A percentile compares a stretch with the other conserved stretches of the same genome.
phyloP scores from a whole-genome alignment of 2,329 filamentous ascomycete species.

The Didymella segeticola region DNA sequence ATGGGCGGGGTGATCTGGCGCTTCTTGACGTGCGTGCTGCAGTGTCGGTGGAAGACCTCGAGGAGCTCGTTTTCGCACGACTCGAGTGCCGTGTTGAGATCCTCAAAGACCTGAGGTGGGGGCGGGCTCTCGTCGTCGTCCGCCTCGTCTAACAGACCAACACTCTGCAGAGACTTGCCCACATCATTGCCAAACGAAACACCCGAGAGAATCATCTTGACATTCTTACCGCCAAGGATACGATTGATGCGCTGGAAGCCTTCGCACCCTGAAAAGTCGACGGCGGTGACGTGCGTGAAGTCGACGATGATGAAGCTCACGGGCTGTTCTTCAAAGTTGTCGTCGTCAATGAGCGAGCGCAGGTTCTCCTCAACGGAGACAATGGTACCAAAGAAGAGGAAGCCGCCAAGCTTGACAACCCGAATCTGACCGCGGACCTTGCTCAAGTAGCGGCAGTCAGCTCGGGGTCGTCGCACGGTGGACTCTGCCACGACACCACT shows the following conservation, averaged over 20 bases:
- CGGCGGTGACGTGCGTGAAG: conserved; percentile 84
- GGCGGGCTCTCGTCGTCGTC: conserved; percentile 66
- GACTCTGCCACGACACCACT: conserved; percentile 88
- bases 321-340: conserved; percentile 76
- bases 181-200: conserved; percentile 78
- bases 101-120: conserved; percentile 73
- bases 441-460: conserved; percentile 85
- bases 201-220: conserved; percentile 83
- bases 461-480: conserved; percentile 87
- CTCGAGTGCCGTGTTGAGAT: conserved; percentile 91
- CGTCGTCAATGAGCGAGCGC: conserved; percentile 79
- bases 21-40: conserved; percentile 44
- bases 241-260: conserved; percentile 93
- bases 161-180: conserved; percentile 79
- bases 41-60: conserved; percentile 62
- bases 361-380: conserved; percentile 93
- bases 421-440: conserved; percentile 88
- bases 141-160: conserved; percentile 78
- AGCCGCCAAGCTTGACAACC: conserved; percentile 89
- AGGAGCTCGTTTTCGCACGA: conserved; percentile 94
- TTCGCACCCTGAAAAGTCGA: conserved; percentile 96
- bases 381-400: conserved; percentile 98
- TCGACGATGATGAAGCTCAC: conserved; percentile 92
- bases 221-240: conserved; percentile 76
- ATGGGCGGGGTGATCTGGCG: conserved; percentile 47